Conservation (phyloP, 129 eudicot species). For the Ambrosia trifida region DNA sequence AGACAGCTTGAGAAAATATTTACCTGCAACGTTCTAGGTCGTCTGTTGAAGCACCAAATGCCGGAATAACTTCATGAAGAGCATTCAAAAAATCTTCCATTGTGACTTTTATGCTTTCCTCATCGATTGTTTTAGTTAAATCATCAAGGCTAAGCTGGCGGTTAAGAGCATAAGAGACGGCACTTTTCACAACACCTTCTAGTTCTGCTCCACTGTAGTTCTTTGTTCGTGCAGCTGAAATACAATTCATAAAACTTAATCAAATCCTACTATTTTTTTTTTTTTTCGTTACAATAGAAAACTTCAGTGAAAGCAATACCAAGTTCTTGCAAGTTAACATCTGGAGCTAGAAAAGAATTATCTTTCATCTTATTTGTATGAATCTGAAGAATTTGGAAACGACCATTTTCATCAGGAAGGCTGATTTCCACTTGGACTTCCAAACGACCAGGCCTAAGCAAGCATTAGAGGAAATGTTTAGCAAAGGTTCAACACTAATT, state of each 20-base stretch:
- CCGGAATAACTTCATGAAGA: slow-evolving; percentile 76
- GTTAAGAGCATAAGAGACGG: slow-evolving; percentile 89
- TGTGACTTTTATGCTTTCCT: slow-evolving; percentile 85
- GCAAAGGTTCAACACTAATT: neutral
- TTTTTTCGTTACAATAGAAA: neutral
- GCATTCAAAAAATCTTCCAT: slow-evolving; percentile 98
- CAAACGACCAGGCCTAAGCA: slow-evolving; percentile 91
- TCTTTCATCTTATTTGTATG: slow-evolving; percentile 98
- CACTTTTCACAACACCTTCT: slow-evolving; percentile 99
- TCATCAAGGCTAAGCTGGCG: slow-evolving; percentile 88
- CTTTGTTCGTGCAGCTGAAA: slow-evolving; percentile 91
- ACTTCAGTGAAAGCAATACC: slow-evolving; percentile 44
- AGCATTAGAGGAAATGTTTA: slow-evolving; percentile 17
- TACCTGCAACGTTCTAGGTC: slow-evolving; percentile 98
- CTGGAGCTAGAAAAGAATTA: slow-evolving; percentile 93
- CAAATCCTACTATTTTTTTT: neutral
- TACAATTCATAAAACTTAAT: slow-evolving; percentile 14
- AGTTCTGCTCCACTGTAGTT: slow-evolving; percentile 99
- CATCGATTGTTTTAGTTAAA: slow-evolving; percentile 85
- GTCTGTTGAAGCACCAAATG: slow-evolving; percentile 95
- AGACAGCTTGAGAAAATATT: neutral
- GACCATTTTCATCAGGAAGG: slow-evolving; percentile 97
- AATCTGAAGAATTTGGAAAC: slow-evolving; percentile 89
- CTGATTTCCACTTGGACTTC: slow-evolving; percentile 99
- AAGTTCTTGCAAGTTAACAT: slow-evolving; percentile 85